Base-by-base conservation (phyloP, 208 protist genomes). In the Herpetomonas muscarum region DNA sequence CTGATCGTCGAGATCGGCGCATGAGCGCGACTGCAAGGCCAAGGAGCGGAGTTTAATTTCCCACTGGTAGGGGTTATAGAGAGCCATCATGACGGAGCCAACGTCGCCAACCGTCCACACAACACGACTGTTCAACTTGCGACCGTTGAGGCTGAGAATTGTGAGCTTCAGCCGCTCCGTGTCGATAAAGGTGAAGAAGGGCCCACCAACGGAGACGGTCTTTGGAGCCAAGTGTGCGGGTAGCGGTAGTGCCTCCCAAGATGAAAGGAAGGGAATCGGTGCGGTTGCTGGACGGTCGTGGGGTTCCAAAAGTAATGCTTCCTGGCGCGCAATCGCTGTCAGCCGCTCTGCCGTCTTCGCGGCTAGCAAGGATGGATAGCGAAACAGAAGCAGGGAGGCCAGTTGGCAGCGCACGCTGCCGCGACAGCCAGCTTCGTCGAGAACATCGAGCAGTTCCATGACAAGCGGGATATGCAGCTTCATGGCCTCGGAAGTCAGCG, bases 101-200 rank as follows among this genome's bases (percentile, higher is more conserved):
- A 90, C 85, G 55, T 86, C 84, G 44, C 84, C 85, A 13, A 87
- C 85, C 13, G 74, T 79, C 86, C 89, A 95, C 59, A 95, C 84
- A 1, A 88, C 80, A 26, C 82, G 64, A 31, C 78, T 88, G 17
- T 61, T 57, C 4, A 95, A 70, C 34, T 75, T 59, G 24, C 76
- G 72, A 19, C 85, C 85, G 61, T 95, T 88, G n/a, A 95, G 68
- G 45, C 71, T 84, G 36, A 95, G 64, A 3, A 90, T 61, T 19
- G 89, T 95, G 60, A 92, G 74, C 57, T 90, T 90, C 22, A 93
- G 70, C 24, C 82, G 70, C 44, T 79, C 72, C 2, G 72, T 90
- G 69, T 95, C 85, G 61, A 95, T 95, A 61, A 90, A 95, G 45
- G 89, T 95, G 64, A 95, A 95, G 45, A 90, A 53, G 12, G 89